Evolutionary conservation across 768 basidiomycete species (phyloP).

Genomic region (Phlebiopsis gigantea): DNA sequence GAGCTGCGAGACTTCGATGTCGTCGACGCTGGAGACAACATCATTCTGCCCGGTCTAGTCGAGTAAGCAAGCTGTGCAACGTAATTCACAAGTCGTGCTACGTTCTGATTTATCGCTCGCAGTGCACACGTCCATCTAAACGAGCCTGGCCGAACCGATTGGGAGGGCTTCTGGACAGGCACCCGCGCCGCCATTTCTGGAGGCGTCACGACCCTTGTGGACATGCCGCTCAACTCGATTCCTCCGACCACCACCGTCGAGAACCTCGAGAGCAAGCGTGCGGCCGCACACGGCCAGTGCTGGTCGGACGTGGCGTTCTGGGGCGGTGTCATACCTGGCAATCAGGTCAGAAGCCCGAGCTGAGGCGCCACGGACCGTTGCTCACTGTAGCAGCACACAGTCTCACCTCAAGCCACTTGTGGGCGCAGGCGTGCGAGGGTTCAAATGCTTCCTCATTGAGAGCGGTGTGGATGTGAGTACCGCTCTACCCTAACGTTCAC

Average conservation of each 20-base stretch:
- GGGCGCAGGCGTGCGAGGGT: slow-evolving; percentile 81
- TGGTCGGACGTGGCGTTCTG: slow-evolving; percentile 85
- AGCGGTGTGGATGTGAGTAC: slow-evolving; percentile 83
- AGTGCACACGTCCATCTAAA: slow-evolving; percentile 93
- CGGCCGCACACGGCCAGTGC: slow-evolving; percentile 67
- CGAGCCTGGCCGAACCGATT: slow-evolving; percentile 87
- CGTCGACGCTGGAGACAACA: slow-evolving; percentile 33
- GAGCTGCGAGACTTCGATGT: slow-evolving; percentile 23
- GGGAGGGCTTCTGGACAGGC: slow-evolving; percentile 95
- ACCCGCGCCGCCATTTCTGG: slow-evolving; percentile 87
- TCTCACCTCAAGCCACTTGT: slow-evolving; percentile 71
- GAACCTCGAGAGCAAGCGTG: slow-evolving; percentile 67
- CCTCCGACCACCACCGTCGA: slow-evolving; percentile 88
- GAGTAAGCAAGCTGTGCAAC: slow-evolving; percentile 38
- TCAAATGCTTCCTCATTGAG: slow-evolving; percentile 95
- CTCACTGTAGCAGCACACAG: slow-evolving; percentile 34
- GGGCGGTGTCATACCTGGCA: slow-evolving; percentile 93
- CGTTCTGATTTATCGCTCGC: slow-evolving; percentile 3
- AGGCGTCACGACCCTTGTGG: slow-evolving; percentile 92
- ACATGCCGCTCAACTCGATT: slow-evolving; percentile 98
- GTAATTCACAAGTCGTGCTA: too few species aligned
- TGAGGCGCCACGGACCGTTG: background rate
- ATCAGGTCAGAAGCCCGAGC: slow-evolving; percentile 48
- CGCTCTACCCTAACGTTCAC: too few species aligned
- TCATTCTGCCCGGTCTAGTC: slow-evolving; percentile 49